Conservation (phyloP, 495 filamentous ascomycete genomes). For the Thermothielavioides terrestris region DNA sequence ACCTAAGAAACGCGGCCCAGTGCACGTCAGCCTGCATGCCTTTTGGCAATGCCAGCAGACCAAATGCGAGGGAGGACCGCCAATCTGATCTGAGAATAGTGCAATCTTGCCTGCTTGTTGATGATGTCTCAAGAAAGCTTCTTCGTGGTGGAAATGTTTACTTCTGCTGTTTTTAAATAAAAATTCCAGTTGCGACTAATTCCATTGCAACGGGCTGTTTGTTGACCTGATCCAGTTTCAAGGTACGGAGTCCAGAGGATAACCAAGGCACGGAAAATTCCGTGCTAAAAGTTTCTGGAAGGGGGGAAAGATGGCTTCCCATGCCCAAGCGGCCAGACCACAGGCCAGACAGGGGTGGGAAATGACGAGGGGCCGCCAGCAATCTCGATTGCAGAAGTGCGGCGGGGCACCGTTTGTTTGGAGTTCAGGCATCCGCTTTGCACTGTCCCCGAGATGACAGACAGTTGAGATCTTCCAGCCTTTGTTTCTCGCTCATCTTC, state of each 20-base stretch:
- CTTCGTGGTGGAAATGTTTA: too few relatives aligned
- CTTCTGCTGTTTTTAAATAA: too few relatives aligned
- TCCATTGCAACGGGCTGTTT: neutral
- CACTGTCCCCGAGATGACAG: too few relatives aligned
- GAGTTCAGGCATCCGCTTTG: too few relatives aligned
- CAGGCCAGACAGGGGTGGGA: neutral
- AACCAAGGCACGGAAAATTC: too few relatives aligned
- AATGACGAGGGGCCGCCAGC: constrained; percentile 2
- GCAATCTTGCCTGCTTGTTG: neutral
- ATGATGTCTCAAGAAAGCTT: constrained; percentile 1
- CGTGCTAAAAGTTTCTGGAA: neutral
- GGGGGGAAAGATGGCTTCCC: neutral
- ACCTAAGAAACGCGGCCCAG: neutral
- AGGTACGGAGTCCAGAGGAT: too few relatives aligned
- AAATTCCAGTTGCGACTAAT: neutral
- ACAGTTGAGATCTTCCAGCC: too few relatives aligned
- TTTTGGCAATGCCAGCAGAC: too few relatives aligned
- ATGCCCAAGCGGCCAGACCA: neutral
- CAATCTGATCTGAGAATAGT: too few relatives aligned
- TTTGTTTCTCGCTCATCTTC: too few relatives aligned
- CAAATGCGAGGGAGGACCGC: too few relatives aligned
- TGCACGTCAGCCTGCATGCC: constrained; percentile 2
- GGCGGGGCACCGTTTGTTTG: neutral
- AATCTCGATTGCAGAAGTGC: constrained; percentile 7
- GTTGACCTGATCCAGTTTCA: too few relatives aligned